These are phyloP conservation scores for Aspergillus pseudoviridinutans DNA, from an alignment of 2,329 filamentous ascomycete genomes.

Conservation along the genomic window DNA sequence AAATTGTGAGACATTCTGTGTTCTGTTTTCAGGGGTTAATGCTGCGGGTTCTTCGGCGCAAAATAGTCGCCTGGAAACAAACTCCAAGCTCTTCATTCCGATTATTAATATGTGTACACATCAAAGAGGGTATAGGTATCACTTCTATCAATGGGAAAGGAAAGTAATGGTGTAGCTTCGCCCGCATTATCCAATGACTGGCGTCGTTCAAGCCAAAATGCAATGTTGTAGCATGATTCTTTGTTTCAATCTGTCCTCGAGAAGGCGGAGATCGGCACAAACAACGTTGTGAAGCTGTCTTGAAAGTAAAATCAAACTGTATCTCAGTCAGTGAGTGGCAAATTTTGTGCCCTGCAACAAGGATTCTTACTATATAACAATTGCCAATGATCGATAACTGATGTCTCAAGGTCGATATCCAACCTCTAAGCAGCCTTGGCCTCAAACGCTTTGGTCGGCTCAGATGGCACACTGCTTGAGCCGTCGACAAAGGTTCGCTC, in stretches of 20 bases:
- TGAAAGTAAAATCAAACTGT: too few species aligned
- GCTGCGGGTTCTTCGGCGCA: background rate
- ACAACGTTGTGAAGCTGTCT: background rate
- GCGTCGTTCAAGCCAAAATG: background rate
- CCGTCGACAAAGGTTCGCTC: constrained; percentile 6
- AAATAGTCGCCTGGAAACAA: background rate
- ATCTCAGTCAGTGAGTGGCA: background rate
- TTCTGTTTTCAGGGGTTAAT: too few species aligned
- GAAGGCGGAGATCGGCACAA: background rate
- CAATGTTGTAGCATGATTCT: background rate
- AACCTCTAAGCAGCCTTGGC: background rate
- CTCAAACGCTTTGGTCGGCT: background rate
- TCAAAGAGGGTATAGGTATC: background rate
- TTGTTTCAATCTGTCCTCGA: background rate
- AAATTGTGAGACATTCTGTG: background rate
- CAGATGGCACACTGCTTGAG: background rate
- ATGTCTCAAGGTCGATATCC: background rate
- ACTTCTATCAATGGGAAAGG: background rate
- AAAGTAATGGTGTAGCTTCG: background rate
- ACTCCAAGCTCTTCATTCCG: background rate
- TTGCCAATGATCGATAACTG: background rate
- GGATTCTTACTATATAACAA: background rate
- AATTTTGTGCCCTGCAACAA: background rate
- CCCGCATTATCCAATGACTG: background rate
- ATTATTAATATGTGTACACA: background rate